phyloP scores from a whole-genome alignment of 495 filamentous ascomycete species.

The Daldinia childiae region DNA sequence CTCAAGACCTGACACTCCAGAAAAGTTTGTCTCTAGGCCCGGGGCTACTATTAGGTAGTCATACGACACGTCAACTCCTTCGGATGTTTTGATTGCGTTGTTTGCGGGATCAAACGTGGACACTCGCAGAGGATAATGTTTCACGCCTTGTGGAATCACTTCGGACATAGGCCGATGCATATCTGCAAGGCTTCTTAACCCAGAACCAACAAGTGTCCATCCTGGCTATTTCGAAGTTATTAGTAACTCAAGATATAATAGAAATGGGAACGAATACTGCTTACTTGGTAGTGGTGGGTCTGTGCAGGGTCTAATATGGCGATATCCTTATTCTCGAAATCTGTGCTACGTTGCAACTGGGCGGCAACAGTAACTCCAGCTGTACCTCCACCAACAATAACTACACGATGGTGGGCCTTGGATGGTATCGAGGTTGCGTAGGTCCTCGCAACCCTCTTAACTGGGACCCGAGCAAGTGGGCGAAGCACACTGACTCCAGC shows the following conservation, averaged over 20 bases:
- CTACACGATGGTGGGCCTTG: conserved; percentile 64
- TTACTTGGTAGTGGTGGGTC: conserved; percentile 69
- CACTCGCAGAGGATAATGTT: conserved; percentile 66
- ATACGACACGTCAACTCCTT: conserved; percentile 68
- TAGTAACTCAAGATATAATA: not conserved
- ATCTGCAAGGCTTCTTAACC: conserved; percentile 66
- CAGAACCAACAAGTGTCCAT: conserved; percentile 75
- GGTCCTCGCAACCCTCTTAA: conserved; percentile 27
- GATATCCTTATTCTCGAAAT: conserved; percentile 68
- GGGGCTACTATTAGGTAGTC: conserved; percentile 72
- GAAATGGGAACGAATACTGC: not conserved
- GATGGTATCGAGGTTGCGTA: conserved; percentile 48
- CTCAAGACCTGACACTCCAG: conserved; percentile 65
- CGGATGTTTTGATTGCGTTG: conserved; percentile 66
- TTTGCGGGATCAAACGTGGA: conserved; percentile 64
- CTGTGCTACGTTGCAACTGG: conserved; percentile 66
- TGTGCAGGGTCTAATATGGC: conserved; percentile 71
- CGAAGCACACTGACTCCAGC: conserved; percentile 32
- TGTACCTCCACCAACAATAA: conserved; percentile 70
- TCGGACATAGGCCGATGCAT: conserved; percentile 61
- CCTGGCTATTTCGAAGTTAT: conserved; percentile 62
- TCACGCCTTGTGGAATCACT: conserved; percentile 68
- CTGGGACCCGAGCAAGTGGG: conserved; percentile 35
- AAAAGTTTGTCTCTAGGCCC: conserved; percentile 66
- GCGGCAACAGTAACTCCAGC: conserved; percentile 70